Conservation (phyloP, 345 rosid species). For the Tarenaya hassleriana region DNA sequence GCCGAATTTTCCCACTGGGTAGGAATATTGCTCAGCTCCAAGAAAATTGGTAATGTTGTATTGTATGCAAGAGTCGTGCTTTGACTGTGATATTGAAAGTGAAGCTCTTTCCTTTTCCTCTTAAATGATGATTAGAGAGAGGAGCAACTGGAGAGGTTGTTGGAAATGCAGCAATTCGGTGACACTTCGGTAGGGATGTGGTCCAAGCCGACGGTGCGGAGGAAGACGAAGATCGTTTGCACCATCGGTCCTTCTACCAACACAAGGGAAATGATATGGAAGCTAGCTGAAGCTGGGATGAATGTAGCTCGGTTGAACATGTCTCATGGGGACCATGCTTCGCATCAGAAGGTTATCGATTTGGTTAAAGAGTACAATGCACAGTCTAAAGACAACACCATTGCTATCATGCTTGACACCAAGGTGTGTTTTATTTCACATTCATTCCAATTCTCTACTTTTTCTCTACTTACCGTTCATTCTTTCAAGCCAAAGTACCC, state of each 20-base stretch:
- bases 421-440: conserved; percentile 43
- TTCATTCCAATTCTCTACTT: background rate
- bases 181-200: conserved; percentile 68
- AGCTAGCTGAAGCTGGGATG: conserved; percentile 87
- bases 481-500: background rate
- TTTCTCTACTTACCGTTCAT: background rate
- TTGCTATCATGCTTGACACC: conserved; percentile 96
- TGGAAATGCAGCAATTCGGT: conserved; percentile 51
- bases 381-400: conserved; percentile 61
- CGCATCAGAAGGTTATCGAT: conserved; percentile 81
- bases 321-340: conserved; percentile 87
- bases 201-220: conserved; percentile 62
- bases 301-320: conserved; percentile 80
- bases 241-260: conserved; percentile 90
- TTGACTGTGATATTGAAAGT: background rate
- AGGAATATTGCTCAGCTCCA: no score
- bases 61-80: background rate
- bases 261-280: conserved; percentile 86
- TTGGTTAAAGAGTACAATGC: conserved; percentile 82
- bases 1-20: background rate
- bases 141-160: conserved; percentile 41
- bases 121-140: conserved; percentile 32
- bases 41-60: conserved; percentile 3
- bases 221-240: conserved; percentile 92
- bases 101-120: background rate